These are phyloP conservation scores for Phalaenopsis hybrid DNA, from an alignment of 116 monocot genomes.

Conservation along the genomic window DNA sequence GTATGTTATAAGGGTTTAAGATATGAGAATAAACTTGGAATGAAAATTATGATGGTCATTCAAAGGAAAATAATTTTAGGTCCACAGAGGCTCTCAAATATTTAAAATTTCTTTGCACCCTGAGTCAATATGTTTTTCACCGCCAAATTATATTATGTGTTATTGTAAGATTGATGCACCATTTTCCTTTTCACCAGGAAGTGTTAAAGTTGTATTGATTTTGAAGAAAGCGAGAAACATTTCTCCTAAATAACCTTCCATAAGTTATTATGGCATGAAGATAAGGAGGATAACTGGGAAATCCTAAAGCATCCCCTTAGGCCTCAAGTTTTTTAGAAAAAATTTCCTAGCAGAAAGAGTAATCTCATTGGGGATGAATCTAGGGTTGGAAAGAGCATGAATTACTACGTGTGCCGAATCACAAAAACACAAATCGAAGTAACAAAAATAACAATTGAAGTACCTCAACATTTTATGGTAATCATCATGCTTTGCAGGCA, in stretches of 20 bases:
- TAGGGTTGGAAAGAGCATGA: background rate
- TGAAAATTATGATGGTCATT: background rate
- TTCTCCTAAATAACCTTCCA: background rate
- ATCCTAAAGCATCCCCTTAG: background rate
- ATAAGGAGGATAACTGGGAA: background rate
- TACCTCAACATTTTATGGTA: conserved; percentile 63
- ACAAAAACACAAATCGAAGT: background rate
- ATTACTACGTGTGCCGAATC: background rate
- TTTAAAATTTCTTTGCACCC: background rate
- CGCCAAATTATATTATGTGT: background rate
- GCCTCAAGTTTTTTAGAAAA: background rate
- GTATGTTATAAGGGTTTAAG: background rate
- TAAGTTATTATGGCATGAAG: background rate
- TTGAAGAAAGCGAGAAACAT: background rate
- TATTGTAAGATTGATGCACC: background rate
- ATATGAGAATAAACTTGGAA: background rate
- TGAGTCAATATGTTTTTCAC: background rate
- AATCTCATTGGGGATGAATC: background rate
- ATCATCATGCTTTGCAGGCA: conserved; percentile 56
- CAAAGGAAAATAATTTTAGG: background rate
- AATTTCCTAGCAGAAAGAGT: background rate
- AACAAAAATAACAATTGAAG: background rate
- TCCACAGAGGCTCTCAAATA: background rate
- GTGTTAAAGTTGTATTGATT: background rate
- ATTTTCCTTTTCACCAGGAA: background rate